phyloP scores from a whole-genome alignment of 106 monocot genomes.

The Dendrobium nobile region DNA sequence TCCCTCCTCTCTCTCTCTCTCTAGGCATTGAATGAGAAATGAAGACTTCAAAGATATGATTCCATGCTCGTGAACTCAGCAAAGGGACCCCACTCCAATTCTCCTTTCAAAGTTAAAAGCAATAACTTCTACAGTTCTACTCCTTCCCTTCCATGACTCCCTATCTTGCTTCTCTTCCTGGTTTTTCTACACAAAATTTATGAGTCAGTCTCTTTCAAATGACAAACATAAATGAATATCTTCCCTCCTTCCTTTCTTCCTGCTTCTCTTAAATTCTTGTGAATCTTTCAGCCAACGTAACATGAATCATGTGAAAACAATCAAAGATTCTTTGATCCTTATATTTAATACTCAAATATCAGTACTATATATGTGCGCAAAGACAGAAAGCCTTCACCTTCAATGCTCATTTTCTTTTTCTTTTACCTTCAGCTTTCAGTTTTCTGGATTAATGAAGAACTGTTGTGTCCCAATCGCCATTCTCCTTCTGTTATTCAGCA shows the following conservation, averaged over 20 bases:
- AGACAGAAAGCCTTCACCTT: not conserved
- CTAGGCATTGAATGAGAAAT: too few species aligned
- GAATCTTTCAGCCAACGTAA: slow-evolving; percentile 13
- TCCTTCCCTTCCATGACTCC: too few species aligned
- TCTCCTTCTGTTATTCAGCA: slow-evolving; percentile 10
- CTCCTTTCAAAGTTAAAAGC: too few species aligned
- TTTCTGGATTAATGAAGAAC: slow-evolving; percentile 13
- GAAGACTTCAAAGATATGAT: not conserved
- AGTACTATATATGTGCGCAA: not conserved
- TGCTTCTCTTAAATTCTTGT: slow-evolving; percentile 7
- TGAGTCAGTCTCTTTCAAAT: slow-evolving; percentile 28
- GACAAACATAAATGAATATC: slow-evolving; percentile 26
- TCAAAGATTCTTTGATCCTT: slow-evolving; percentile 19
- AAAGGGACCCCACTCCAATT: not conserved
- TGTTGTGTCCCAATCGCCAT: not conserved
- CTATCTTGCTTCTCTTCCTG: not conserved
- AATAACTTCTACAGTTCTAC: too few species aligned
- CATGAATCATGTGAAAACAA: slow-evolving; percentile 47
- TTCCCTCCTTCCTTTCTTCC: slow-evolving; percentile 3
- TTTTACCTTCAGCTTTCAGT: not conserved
- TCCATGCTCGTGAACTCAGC: slow-evolving; percentile 1
- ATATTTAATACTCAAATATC: not conserved
- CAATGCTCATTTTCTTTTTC: not conserved
- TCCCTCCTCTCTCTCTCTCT: not conserved
- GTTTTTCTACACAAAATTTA: not conserved